Percentiles rank a stretch among this genome's conserved stretches.
These are phyloP conservation scores for Cerrena zonata DNA, from an alignment of 1,284 basidiomycete species.

Conservation along the genomic window DNA sequence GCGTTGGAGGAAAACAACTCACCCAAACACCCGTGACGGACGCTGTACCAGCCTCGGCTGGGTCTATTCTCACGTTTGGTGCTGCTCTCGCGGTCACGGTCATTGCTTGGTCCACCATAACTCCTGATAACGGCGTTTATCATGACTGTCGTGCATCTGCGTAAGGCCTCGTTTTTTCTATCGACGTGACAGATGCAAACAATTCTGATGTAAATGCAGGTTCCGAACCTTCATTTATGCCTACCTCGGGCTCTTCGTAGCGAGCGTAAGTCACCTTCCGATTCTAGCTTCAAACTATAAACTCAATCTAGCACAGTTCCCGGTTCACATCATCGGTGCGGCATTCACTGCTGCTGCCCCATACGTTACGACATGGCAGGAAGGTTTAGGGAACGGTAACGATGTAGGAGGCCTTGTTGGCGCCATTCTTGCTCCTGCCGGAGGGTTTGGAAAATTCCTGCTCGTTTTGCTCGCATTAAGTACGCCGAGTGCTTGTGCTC, in stretches of 20 bases:
- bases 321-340: slow-evolving; percentile 60
- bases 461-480: slow-evolving; percentile 52
- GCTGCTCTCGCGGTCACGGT: slow-evolving; percentile 38
- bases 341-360: slow-evolving; percentile 53
- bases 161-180: slow-evolving; percentile 22
- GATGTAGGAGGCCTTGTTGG: slow-evolving; percentile 47
- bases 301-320: slow-evolving; percentile 38
- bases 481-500: slow-evolving; percentile 55
- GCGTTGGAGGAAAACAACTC: slow-evolving; percentile 48
- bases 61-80: slow-evolving; percentile 30
- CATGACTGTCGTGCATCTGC: slow-evolving; percentile 44
- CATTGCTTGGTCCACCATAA: slow-evolving; percentile 50
- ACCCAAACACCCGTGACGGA: slow-evolving; percentile 22
- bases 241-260: slow-evolving; percentile 1
- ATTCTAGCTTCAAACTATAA: slow-evolving; percentile 15
- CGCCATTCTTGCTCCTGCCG: slow-evolving; percentile 38
- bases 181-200: not conserved
- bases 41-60: slow-evolving; percentile 23
- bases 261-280: slow-evolving; percentile 1
- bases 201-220: slow-evolving; percentile 23
- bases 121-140: slow-evolving; percentile 57
- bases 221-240: slow-evolving; percentile 40
- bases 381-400: slow-evolving; percentile 48
- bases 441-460: slow-evolving; percentile 53
- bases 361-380: slow-evolving; percentile 56